phyloP scores from a whole-genome alignment of 2,329 filamentous ascomycete genomes.

The Sphaerostilbella broomeana region DNA sequence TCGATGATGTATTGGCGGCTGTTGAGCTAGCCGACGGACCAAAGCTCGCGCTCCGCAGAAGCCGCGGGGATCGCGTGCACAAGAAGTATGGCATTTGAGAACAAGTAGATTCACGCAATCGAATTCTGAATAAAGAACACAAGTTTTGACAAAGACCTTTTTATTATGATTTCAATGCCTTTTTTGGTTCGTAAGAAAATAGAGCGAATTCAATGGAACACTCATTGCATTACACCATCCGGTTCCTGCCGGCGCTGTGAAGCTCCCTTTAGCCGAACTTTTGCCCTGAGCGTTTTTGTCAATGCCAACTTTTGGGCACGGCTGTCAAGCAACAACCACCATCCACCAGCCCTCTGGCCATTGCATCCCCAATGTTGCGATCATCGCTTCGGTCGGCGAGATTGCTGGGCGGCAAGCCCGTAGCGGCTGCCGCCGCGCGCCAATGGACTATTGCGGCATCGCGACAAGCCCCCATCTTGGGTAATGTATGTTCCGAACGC shows the following conservation, averaged over 20 bases:
- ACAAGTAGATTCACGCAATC: too few relatives aligned
- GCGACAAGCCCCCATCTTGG: constrained; percentile 26
- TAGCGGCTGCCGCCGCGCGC: constrained; percentile 45
- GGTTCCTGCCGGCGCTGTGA: constrained; percentile 29
- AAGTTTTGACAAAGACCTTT: too few relatives aligned
- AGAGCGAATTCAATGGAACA: too few relatives aligned
- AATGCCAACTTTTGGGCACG: constrained; percentile 19
- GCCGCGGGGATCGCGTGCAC: not conserved
- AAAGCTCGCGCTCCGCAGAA: too few relatives aligned
- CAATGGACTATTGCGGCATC: constrained; percentile 48
- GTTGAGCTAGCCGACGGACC: not conserved
- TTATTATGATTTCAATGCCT: too few relatives aligned
- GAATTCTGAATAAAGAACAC: not conserved
- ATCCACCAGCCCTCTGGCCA: constrained; percentile 32
- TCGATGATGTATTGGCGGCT: not conserved
- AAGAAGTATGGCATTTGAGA: not conserved
- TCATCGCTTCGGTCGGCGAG: constrained; percentile 60
- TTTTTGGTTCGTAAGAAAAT: too few relatives aligned
- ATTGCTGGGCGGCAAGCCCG: constrained; percentile 49
- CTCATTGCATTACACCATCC: too few relatives aligned
- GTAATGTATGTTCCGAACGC: constrained; percentile 24
- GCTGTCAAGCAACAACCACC: constrained; percentile 20
- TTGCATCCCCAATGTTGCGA: constrained; percentile 59
- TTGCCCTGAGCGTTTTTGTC: constrained; percentile 39
- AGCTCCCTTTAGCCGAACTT: constrained; percentile 38